Percentiles rank a stretch among this genome's conserved stretches.
These are phyloP conservation scores for Trichomonascaceae sp. DNA, from an alignment of 1,139 yeast species.

Conservation along the genomic window DNA sequence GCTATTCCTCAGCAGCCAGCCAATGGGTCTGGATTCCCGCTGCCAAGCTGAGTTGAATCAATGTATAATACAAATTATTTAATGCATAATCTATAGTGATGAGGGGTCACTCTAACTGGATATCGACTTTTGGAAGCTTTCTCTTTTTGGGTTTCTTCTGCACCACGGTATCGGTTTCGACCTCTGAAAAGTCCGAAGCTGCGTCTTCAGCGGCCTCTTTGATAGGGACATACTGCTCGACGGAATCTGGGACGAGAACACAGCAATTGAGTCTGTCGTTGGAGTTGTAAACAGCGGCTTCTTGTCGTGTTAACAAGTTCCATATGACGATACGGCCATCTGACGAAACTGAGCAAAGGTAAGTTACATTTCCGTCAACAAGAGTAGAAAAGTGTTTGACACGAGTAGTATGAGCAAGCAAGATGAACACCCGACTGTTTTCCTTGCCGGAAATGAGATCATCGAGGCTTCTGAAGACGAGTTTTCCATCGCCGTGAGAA, in stretches of 20 bases:
- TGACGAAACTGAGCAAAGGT: slow-evolving; percentile 76
- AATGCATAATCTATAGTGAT: neutral
- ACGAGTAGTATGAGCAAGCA: slow-evolving; percentile 79
- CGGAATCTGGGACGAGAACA: slow-evolving; percentile 64
- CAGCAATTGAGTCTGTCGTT: slow-evolving; percentile 94
- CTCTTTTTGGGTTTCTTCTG: slow-evolving; percentile 41
- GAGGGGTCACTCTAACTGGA: slow-evolving; percentile 14
- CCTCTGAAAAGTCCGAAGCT: slow-evolving; percentile 49
- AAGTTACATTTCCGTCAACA: slow-evolving; percentile 30
- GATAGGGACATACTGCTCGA: slow-evolving; percentile 47
- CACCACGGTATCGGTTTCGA: slow-evolving; percentile 39
- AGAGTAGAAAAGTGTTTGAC: slow-evolving; percentile 63
- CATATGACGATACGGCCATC: slow-evolving; percentile 92
- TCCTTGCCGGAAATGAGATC: slow-evolving; percentile 24
- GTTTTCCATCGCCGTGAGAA: slow-evolving; percentile 70
- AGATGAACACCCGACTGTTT: slow-evolving; percentile 37
- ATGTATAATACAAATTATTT: slow-evolving; percentile 1
- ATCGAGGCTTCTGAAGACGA: slow-evolving; percentile 48
- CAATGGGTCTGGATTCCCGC: slow-evolving; percentile 5
- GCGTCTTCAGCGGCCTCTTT: slow-evolving; percentile 31
- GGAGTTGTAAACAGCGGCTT: slow-evolving; percentile 82
- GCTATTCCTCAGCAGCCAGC: slow-evolving; percentile 10
- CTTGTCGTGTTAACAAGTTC: slow-evolving; percentile 67
- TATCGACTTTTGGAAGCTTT: slow-evolving; percentile 23
- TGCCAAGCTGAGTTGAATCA: neutral